Evolutionary conservation across 495 filamentous ascomycete genomes (phyloP).

Genomic region (Daldinia vernicosa): DNA sequence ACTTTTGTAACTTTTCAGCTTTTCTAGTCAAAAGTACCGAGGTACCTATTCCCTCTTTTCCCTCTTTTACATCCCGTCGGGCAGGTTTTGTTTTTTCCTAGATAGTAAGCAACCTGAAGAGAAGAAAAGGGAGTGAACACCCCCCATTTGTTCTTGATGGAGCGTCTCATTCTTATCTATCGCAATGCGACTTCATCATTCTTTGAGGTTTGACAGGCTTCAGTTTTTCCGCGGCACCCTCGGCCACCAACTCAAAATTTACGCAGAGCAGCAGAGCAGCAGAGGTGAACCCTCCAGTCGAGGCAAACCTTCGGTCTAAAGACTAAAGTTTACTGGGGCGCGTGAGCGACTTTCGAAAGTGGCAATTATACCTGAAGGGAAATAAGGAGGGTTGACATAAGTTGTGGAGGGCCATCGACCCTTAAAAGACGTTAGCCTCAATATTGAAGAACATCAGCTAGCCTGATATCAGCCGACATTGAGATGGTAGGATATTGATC

Average conservation of each 20-base stretch:
- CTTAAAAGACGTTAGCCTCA: not conserved
- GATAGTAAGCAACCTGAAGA: not conserved
- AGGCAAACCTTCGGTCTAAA: conserved; percentile 8
- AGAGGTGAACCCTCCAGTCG: not conserved
- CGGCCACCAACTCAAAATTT: conserved; percentile 8
- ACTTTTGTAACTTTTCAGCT: not conserved
- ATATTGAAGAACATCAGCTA: not conserved
- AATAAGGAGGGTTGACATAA: not conserved
- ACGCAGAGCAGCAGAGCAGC: not conserved
- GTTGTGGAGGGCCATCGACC: not conserved
- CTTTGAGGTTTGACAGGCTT: conserved; percentile 7
- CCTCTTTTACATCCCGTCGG: not conserved
- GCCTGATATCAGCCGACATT: not conserved
- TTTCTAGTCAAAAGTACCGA: not conserved
- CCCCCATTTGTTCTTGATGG: not conserved
- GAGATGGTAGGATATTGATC: not conserved
- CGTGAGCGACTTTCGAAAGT: not conserved
- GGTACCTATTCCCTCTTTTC: not conserved
- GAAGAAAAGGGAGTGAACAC: not conserved
- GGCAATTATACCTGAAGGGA: not conserved
- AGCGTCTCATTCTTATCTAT: conserved; percentile 4
- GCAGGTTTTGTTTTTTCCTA: not conserved
- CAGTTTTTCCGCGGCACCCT: conserved; percentile 8
- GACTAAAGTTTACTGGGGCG: not conserved
- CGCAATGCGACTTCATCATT: not conserved